phyloP scores from a whole-genome alignment of 192 early-diverging fungal species.

The Podila verticillata region DNA sequence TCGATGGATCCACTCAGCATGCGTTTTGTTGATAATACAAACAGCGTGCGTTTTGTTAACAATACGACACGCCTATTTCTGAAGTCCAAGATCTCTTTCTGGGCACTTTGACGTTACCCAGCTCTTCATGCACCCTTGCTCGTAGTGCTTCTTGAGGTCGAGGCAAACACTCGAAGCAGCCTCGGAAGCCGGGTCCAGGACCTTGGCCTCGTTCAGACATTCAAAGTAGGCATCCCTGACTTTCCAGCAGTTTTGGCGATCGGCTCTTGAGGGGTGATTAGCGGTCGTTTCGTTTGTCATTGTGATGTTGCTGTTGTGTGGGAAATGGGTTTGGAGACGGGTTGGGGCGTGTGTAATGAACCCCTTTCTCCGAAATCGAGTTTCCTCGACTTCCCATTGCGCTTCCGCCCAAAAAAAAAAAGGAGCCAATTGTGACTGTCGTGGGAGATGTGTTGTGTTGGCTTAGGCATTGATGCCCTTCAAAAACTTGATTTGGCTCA shows the following conservation, averaged over 20 bases:
- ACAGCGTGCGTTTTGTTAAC: too few relatives aligned
- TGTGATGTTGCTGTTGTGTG: background rate
- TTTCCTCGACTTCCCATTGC: too few relatives aligned
- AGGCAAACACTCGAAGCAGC: slow-evolving; percentile 52
- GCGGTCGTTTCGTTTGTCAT: slow-evolving; percentile 26
- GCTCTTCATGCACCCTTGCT: slow-evolving; percentile 73
- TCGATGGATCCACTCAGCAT: background rate
- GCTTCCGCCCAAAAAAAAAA: too few relatives aligned
- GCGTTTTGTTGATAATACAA: too few relatives aligned
- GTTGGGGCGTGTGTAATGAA: background rate
- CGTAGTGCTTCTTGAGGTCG: slow-evolving; percentile 63
- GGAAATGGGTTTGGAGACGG: background rate
- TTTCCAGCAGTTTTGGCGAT: slow-evolving; percentile 81
- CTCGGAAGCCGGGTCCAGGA: slow-evolving; percentile 65
- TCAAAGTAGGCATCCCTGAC: slow-evolving; percentile 81
- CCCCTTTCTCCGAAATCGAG: too few relatives aligned
- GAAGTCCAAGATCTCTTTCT: background rate
- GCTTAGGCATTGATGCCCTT: too few relatives aligned
- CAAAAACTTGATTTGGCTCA: too few relatives aligned
- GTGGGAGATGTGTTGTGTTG: too few relatives aligned
- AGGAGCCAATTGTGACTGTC: too few relatives aligned
- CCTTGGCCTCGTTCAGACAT: slow-evolving; percentile 74
- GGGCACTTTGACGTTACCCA: slow-evolving; percentile 61
- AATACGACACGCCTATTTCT: too few relatives aligned
- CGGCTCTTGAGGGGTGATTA: slow-evolving; percentile 67